phyloP scores from a whole-genome alignment of 1,284 basidiomycete species.

The Leccinum solheimii region DNA sequence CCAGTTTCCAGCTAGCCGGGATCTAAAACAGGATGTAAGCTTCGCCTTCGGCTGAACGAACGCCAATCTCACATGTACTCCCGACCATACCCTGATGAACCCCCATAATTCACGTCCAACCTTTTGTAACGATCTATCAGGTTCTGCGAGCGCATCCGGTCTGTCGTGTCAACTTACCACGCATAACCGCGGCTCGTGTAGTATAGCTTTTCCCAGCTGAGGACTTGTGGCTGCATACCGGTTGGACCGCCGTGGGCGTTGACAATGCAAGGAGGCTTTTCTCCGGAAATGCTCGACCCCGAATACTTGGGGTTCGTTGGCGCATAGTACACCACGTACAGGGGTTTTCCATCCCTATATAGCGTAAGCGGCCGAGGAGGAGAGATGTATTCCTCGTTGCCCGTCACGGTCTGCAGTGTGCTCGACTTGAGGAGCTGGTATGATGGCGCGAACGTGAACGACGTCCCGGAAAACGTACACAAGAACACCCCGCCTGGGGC shows the following conservation, averaged over 20 bases:
- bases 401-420: slow-evolving; percentile 4
- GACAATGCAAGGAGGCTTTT: slow-evolving; percentile 35
- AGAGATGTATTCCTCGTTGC: slow-evolving; percentile 30
- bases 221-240: slow-evolving; percentile 22
- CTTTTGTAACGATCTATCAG: slow-evolving; percentile 14
- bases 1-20: slow-evolving; percentile 33
- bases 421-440: slow-evolving; percentile 28
- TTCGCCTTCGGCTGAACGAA: not conserved
- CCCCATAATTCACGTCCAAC: slow-evolving; percentile 35
- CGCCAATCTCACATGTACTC: slow-evolving; percentile 28
- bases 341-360: slow-evolving; percentile 18
- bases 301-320: slow-evolving; percentile 32
- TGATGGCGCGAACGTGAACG: slow-evolving; percentile 17
- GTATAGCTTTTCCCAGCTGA: slow-evolving; percentile 32
- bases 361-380: slow-evolving; percentile 29
- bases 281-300: slow-evolving; percentile 28
- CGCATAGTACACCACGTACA: slow-evolving; percentile 33
- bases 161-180: slow-evolving; percentile 23
- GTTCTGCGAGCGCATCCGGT: not conserved
- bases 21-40: slow-evolving; percentile 16
- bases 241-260: slow-evolving; percentile 33
- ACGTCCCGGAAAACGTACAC: slow-evolving; percentile 24
- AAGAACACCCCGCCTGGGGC: slow-evolving; percentile 28
- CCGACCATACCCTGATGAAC: slow-evolving; percentile 34
- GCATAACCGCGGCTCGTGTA: slow-evolving; percentile 38